Evolutionary conservation across 129 eudicot genomes (phyloP).

Genomic region (Cynara cardunculus): DNA sequence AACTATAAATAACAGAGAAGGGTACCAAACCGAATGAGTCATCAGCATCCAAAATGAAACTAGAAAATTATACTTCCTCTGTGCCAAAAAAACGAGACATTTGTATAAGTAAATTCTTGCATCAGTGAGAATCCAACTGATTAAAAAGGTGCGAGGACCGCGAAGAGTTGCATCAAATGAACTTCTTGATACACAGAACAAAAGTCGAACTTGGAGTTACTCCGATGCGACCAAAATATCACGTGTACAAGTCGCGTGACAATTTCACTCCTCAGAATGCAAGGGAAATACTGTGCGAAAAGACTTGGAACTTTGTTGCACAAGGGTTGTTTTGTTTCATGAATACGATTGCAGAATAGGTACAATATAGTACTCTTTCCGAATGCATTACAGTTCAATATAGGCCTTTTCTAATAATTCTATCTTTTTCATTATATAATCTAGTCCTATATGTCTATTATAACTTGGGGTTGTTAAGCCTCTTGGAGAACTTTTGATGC

Average conservation of each 20-base stretch:
- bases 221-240: background rate
- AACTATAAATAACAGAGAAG: background rate
- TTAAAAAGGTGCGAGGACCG: too few species aligned
- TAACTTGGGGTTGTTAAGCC: background rate
- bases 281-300: background rate
- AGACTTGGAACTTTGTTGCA: background rate
- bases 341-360: background rate
- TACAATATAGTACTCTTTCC: background rate
- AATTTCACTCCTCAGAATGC: background rate
- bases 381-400: background rate
- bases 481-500: background rate
- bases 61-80: background rate
- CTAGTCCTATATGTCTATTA: background rate
- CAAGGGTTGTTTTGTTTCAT: background rate
- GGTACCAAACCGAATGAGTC: background rate
- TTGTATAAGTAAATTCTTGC: too few species aligned
- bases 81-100: background rate
- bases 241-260: background rate
- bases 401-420: background rate
- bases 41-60: background rate
- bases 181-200: background rate
- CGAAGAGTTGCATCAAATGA: background rate
- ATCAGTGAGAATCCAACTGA: too few species aligned
- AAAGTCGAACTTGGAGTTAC: background rate
- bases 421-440: too few species aligned